Base-by-base conservation (phyloP, 768 basidiomycete species). In the Boletus rubescentipes region DNA sequence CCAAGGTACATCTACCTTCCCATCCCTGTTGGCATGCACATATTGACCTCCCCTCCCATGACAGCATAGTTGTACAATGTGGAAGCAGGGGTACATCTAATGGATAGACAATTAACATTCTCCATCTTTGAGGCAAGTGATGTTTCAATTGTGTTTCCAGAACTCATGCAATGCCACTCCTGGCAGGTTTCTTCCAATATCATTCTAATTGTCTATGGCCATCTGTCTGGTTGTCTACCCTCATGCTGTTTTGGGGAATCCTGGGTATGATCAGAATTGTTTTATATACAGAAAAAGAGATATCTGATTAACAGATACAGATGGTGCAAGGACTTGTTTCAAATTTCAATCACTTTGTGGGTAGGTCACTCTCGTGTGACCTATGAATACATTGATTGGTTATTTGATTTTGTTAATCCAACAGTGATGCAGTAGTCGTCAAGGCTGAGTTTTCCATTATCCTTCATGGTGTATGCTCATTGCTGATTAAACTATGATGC, bases 171-270 rank as follows among this genome's bases (percentile, higher is more conserved):
- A 23, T 11, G 15, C 3, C n/a, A 7, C 12, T 20, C 20, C 10
- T 21, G 32, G 16, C 18, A 79, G 77, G 80, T 89, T 29, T 89
- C 89, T 3, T 87, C 85, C 14, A 89, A 89, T 55, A 70, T 88
- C 3, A 83, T 87, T 65, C 71, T 89, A 46, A 89, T 65, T 81
- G 86, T 32, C 75, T 89, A 31, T 77, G 87, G 1, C 90, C 89
- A 0, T 89, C 88, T 4, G 67, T 92, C 34, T 91, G 89, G 89
- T 72, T 92, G 6, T 87, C 87, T 6, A 54, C 77, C 26, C 74
- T 91, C 48, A 91, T 92, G 89, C 57, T 88, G 3, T 60, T 81
- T 16, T 89, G 88, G 87, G 88, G 87, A 3, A 59, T 89, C 30
- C 83, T 84, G 75, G 88, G 87, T 87, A 49, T 46, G 46, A 41